Evolutionary conservation across 805 yeast genomes (phyloP).

Genomic region (Blastobotrys terrestris): DNA sequence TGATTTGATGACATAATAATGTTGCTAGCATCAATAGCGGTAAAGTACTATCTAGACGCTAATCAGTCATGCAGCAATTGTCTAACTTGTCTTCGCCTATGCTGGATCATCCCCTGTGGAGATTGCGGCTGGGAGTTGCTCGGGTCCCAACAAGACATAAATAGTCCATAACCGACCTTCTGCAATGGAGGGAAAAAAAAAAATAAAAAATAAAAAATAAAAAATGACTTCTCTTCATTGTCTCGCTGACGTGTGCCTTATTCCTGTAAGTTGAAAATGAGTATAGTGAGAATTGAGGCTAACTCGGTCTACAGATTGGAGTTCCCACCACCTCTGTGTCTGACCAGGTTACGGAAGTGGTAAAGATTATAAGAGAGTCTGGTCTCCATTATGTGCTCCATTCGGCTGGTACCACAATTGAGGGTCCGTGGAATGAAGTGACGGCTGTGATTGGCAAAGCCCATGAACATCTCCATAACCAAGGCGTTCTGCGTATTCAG

Average conservation of each 20-base stretch:
- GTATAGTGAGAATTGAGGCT: constrained; percentile 12
- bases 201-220: too few species aligned
- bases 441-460: constrained; percentile 70
- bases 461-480: constrained; percentile 64
- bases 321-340: constrained; percentile 74
- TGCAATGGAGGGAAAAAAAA: neutral
- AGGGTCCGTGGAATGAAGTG: constrained; percentile 91
- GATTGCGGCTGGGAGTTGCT: too few species aligned
- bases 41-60: too few species aligned
- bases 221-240: constrained; percentile 43
- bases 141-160: too few species aligned
- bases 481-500: constrained; percentile 74
- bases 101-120: too few species aligned
- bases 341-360: constrained; percentile 69
- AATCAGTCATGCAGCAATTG: too few species aligned
- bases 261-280: constrained; percentile 51
- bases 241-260: constrained; percentile 78
- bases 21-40: too few species aligned
- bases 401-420: constrained; percentile 88
- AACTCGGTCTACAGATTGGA: constrained; percentile 49
- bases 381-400: constrained; percentile 66
- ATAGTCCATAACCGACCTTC: too few species aligned
- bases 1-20: too few species aligned
- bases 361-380: constrained; percentile 53
- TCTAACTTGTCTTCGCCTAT: too few species aligned